Percentiles rank a stretch among this genome's conserved stretches.
Conservation (phyloP, 2,329 filamentous ascomycete genomes). For the Fusarium pseudocircinatum region DNA sequence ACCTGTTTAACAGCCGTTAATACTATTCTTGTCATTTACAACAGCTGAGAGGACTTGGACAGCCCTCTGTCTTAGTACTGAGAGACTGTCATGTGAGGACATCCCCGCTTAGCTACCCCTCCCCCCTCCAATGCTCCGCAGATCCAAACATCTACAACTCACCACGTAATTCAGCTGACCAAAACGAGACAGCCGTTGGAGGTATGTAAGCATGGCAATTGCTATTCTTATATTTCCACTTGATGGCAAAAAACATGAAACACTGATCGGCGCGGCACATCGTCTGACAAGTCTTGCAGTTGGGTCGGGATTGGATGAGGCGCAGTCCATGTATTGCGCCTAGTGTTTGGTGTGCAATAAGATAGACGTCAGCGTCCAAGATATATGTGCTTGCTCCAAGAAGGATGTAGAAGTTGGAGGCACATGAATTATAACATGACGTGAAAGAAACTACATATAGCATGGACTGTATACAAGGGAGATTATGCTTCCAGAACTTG, state of each 20-base stretch:
- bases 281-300: conserved; percentile 20
- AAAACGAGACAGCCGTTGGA: not conserved
- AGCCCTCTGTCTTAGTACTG: not conserved
- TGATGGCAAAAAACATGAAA: conserved; percentile 32
- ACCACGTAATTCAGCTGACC: conserved; percentile 5
- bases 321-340: not conserved
- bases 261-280: conserved; percentile 30
- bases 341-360: conserved; percentile 24
- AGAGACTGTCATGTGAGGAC: not conserved
- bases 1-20: not conserved
- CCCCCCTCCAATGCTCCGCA: not conserved
- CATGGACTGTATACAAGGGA: too few relatives aligned
- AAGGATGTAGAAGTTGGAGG: not conserved
- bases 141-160: conserved; percentile 3
- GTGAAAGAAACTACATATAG: not conserved
- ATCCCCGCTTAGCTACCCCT: conserved; percentile 1
- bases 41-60: not conserved
- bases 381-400: not conserved
- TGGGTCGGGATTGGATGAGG: conserved; percentile 21
- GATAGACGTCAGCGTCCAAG: not conserved
- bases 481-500: not conserved
- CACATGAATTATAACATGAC: not conserved
- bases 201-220: not conserved
- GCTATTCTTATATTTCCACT: conserved; percentile 14
- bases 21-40: not conserved